A percentile compares a stretch with the other conserved stretches of the same genome.
Evolutionary conservation across 1,284 basidiomycete genomes (phyloP).

Genomic region (Trichosporon sp.): DNA sequence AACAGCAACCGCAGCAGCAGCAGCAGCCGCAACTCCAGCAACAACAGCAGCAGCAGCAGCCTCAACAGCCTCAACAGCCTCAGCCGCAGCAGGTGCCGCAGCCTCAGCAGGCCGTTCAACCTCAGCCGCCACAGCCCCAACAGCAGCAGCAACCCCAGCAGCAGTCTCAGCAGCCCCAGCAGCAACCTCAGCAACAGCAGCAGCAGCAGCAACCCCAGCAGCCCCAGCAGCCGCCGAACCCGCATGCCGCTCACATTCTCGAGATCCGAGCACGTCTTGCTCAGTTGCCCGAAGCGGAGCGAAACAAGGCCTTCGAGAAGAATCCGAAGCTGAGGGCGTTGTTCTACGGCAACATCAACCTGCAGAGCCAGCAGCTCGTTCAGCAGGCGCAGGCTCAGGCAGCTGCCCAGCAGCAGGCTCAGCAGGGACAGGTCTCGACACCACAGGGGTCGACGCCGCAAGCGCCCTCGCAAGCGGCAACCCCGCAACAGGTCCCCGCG

Average conservation of each 20-base stretch:
- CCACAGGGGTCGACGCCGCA: neutral
- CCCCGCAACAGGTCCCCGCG: constrained; percentile 4
- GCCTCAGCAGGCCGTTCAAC: neutral
- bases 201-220: constrained; percentile 18
- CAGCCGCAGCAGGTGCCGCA: constrained; percentile 13
- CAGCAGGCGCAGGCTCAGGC: constrained; percentile 8
- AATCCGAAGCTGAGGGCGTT: constrained; percentile 32
- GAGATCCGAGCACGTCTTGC: constrained; percentile 29
- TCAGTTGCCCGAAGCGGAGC: constrained; percentile 32
- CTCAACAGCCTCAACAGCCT: constrained; percentile 10
- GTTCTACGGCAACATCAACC: constrained; percentile 25
- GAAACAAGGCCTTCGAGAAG: constrained; percentile 33
- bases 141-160: neutral
- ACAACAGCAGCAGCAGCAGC: constrained; percentile 1
- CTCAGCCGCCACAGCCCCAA: neutral
- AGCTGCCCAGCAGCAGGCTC: neutral
- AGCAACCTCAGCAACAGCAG: constrained; percentile 7
- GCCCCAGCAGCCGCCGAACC: constrained; percentile 6
- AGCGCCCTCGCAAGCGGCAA: neutral
- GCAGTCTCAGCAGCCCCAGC: neutral
- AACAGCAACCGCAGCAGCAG: neutral
- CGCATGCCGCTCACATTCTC: constrained; percentile 21
- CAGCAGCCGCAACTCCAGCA: constrained; percentile 12
- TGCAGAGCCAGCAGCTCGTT: constrained; percentile 14
- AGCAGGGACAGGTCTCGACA: neutral